phyloP scores from a whole-genome alignment of 2,329 filamentous ascomycete genomes.

The Fusarium robinianum region DNA sequence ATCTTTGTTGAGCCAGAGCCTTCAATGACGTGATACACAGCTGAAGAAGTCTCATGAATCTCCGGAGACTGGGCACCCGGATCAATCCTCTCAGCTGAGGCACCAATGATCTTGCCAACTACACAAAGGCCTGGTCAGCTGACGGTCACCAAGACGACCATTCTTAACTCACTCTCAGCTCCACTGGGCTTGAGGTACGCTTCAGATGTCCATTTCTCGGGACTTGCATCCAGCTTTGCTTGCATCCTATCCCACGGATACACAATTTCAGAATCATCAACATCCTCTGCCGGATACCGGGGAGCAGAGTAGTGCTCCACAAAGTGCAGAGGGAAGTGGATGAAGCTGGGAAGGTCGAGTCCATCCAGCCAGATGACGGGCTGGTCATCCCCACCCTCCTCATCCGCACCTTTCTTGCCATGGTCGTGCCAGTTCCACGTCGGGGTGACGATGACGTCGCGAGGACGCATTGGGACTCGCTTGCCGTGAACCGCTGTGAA shows the following conservation, averaged over 20 bases:
- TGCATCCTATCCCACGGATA: slow-evolving; percentile 56
- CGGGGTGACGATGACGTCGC: slow-evolving; percentile 62
- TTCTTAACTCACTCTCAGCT: slow-evolving; percentile 33
- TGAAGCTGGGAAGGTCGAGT: slow-evolving; percentile 56
- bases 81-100: slow-evolving; percentile 50
- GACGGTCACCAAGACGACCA: background rate
- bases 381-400: slow-evolving; percentile 25
- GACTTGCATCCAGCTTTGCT: slow-evolving; percentile 42
- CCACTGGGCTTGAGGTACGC: slow-evolving; percentile 43
- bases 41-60: slow-evolving; percentile 55
- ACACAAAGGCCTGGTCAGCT: too few species aligned
- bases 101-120: slow-evolving; percentile 49
- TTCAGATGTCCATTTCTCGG: slow-evolving; percentile 35
- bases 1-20: slow-evolving; percentile 50
- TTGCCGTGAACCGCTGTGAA: slow-evolving; percentile 62
- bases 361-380: slow-evolving; percentile 64
- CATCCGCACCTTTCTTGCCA: slow-evolving; percentile 55
- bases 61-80: slow-evolving; percentile 42
- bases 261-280: slow-evolving; percentile 50
- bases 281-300: slow-evolving; percentile 51
- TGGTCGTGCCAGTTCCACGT: slow-evolving; percentile 65
- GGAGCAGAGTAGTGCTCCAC: slow-evolving; percentile 52
- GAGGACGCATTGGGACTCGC: slow-evolving; percentile 53
- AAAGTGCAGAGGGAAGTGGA: slow-evolving; percentile 57
- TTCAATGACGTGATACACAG: slow-evolving; percentile 57